These are phyloP conservation scores for Helianthus annuus DNA, from an alignment of 129 eudicot species.

Conservation along the genomic window DNA sequence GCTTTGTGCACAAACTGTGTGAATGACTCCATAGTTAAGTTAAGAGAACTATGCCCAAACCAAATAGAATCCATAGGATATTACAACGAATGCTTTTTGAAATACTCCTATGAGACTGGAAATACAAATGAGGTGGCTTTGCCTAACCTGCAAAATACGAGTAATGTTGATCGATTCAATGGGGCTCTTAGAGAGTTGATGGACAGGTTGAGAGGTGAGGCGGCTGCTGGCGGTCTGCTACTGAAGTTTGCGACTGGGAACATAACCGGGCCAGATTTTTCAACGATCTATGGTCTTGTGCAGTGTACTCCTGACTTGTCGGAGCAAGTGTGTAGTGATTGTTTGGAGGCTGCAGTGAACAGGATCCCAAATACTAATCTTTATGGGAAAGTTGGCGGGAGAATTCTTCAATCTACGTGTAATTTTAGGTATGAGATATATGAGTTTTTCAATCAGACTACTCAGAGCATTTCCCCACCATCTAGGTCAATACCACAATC, in stretches of 20 bases:
- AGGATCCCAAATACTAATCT: background rate
- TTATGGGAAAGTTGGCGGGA: constrained; percentile 6
- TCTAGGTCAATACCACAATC: no score
- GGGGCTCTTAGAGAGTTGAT: background rate
- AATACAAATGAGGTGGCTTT: background rate
- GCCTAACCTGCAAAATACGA: background rate
- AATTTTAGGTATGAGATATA: constrained; percentile 13
- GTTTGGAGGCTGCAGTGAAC: background rate
- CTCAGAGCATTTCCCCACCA: background rate
- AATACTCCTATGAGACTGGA: constrained; percentile 2
- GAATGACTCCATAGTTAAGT: background rate
- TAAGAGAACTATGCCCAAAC: background rate
- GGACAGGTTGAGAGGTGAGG: background rate
- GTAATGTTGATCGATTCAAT: background rate
- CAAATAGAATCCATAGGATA: background rate
- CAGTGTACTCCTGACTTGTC: constrained; percentile 6
- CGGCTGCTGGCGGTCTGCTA: background rate
- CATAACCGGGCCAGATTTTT: background rate
- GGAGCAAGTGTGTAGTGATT: background rate
- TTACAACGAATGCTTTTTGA: background rate
- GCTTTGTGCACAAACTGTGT: background rate
- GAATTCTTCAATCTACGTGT: constrained; percentile 12
- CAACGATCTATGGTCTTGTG: background rate
- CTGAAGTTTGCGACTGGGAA: constrained; percentile 5
- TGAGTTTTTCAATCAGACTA: background rate